Evolutionary conservation across 768 basidiomycete species (phyloP).

Genomic region (Panaeolus papilionaceus): DNA sequence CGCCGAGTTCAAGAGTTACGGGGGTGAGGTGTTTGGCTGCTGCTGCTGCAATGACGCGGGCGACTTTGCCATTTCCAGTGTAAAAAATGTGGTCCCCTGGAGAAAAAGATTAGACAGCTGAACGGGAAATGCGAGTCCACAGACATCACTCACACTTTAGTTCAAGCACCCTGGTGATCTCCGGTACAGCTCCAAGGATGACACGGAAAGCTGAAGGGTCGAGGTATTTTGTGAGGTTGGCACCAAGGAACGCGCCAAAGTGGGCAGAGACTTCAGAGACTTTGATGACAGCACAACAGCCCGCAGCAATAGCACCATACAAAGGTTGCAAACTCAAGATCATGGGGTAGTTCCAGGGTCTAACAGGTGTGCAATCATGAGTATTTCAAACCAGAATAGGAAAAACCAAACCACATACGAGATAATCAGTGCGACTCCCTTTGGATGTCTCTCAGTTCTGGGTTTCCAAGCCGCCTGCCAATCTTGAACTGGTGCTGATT

Average conservation of each 20-base stretch:
- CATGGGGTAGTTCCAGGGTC: slow-evolving; percentile 75
- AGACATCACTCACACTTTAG: slow-evolving; percentile 43
- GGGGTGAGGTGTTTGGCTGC: slow-evolving; percentile 62
- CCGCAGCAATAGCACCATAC: slow-evolving; percentile 76
- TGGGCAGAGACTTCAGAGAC: slow-evolving; percentile 66
- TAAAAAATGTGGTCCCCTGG: slow-evolving; percentile 49
- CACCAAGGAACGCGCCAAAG: slow-evolving; percentile 54
- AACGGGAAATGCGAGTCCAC: not conserved
- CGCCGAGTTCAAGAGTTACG: slow-evolving; percentile 59
- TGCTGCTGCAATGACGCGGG: slow-evolving; percentile 52
- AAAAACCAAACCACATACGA: slow-evolving; percentile 46
- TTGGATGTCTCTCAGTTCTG: slow-evolving; percentile 59
- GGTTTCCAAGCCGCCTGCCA: slow-evolving; percentile 60
- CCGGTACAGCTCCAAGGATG: slow-evolving; percentile 63
- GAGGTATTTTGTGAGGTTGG: slow-evolving; percentile 59
- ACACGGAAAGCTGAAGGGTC: slow-evolving; percentile 56
- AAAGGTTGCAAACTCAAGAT: slow-evolving; percentile 62
- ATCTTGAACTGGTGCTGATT: slow-evolving; percentile 42
- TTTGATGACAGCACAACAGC: slow-evolving; percentile 72
- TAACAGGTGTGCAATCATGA: slow-evolving; percentile 27
- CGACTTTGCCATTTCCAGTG: slow-evolving; percentile 53
- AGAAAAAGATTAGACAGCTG: slow-evolving; percentile 23
- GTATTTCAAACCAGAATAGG: not conserved
- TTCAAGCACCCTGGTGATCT: slow-evolving; percentile 58
- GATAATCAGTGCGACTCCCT: slow-evolving; percentile 67